phyloP scores from a whole-genome alignment of 805 yeast species.

The Scheffersomyces ergatensis region DNA sequence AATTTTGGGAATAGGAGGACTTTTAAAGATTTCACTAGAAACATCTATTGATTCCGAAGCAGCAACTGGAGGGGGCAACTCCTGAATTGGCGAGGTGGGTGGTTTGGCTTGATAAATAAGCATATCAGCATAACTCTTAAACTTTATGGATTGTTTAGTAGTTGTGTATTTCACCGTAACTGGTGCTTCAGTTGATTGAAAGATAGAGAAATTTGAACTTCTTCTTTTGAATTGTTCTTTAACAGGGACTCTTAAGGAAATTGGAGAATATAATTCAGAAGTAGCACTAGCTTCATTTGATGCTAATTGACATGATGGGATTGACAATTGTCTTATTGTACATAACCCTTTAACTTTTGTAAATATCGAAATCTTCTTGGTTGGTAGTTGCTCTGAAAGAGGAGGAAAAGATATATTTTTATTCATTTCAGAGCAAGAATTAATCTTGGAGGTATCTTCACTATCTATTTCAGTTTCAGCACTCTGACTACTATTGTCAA shows the following conservation, averaged over 20 bases:
- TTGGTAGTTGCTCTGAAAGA: too few species aligned
- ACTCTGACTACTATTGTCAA: background rate
- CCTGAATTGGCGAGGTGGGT: background rate
- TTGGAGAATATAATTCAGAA: background rate
- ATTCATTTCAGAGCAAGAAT: background rate
- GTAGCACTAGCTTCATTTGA: background rate
- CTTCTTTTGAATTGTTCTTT: background rate
- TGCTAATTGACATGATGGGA: too few species aligned
- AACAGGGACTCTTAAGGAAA: background rate
- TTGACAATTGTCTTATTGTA: background rate
- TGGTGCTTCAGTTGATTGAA: background rate
- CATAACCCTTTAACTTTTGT: background rate
- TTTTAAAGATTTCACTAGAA: background rate
- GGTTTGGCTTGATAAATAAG: background rate
- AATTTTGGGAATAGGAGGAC: background rate
- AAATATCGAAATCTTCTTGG: background rate
- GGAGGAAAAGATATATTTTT: background rate
- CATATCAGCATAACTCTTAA: conserved; percentile 1
- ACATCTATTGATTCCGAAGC: background rate
- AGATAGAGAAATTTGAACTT: background rate
- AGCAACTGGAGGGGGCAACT: background rate
- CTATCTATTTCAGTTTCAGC: background rate
- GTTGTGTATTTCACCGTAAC: background rate
- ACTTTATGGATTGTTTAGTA: background rate
- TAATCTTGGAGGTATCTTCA: background rate